These are phyloP conservation scores for Triadica sebifera DNA, from an alignment of 345 rosid species.

Conservation along the genomic window DNA sequence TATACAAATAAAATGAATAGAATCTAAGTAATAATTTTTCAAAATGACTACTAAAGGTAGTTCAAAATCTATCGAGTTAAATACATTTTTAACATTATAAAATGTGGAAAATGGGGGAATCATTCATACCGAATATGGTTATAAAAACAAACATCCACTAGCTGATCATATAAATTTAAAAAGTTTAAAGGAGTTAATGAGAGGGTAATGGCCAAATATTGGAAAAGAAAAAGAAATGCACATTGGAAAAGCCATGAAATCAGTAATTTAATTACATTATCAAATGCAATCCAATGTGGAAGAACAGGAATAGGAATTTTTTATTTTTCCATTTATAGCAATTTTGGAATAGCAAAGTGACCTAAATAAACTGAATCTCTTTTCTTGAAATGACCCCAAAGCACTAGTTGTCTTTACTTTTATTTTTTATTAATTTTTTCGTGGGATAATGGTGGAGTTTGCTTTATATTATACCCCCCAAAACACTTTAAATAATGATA, in stretches of 20 bases:
- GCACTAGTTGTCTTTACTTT: constrained; percentile 18
- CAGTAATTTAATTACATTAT: not conserved
- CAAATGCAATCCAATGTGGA: constrained; percentile 1
- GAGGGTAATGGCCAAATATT: too few species aligned
- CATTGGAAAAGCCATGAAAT: not conserved
- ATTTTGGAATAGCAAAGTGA: not conserved
- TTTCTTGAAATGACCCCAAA: constrained; percentile 35
- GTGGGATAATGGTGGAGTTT: constrained; percentile 27
- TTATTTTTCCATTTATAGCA: constrained; percentile 20
- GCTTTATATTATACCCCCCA: constrained; percentile 27
- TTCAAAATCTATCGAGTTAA: too few species aligned
- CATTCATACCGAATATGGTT: too few species aligned
- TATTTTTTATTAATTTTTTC: not conserved
- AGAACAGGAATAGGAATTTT: constrained; percentile 14
- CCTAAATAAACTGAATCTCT: constrained; percentile 7
- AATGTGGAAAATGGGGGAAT: too few species aligned
- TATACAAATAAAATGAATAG: too few species aligned
- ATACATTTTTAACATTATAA: too few species aligned
- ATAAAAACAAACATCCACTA: not conserved
- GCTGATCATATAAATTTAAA: not conserved
- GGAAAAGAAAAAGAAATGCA: not conserved
- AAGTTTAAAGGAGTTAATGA: too few species aligned
- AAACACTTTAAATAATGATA: not conserved
- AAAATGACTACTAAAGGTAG: too few species aligned
- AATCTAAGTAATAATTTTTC: too few species aligned